phyloP scores from a whole-genome alignment of 495 filamentous ascomycete species.

The Poronia punctata region DNA sequence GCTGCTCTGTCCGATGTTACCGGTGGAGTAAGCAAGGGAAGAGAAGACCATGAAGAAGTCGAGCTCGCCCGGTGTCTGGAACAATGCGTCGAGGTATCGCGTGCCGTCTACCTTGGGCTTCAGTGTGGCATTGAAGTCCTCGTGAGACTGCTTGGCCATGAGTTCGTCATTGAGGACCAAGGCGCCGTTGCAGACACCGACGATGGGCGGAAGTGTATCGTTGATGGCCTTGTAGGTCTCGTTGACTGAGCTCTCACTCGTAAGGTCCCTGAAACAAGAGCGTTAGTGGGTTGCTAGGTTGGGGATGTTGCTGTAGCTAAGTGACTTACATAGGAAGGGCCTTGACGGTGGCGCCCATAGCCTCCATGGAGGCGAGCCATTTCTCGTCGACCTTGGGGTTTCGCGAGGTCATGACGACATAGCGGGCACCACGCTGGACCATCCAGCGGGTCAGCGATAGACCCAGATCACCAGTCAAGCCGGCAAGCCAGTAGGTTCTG shows the following conservation, averaged over 20 bases:
- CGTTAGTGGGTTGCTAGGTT: neutral
- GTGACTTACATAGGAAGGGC: constrained; percentile 2
- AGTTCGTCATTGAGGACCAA: constrained; percentile 31
- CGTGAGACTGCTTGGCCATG: constrained; percentile 21
- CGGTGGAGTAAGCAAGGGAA: constrained; percentile 38
- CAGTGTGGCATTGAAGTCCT: constrained; percentile 16
- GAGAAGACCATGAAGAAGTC: constrained; percentile 52
- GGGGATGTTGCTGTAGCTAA: neutral
- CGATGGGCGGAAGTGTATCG: constrained; percentile 28
- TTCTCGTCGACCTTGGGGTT: constrained; percentile 11
- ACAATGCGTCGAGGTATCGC: constrained; percentile 25
- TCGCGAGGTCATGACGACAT: constrained; percentile 41
- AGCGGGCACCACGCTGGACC: constrained; percentile 37
- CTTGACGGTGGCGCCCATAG: constrained; percentile 3
- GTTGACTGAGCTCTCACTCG: constrained; percentile 2
- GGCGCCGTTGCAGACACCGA: constrained; percentile 31
- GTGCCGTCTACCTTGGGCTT: constrained; percentile 31
- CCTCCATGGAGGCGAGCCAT: constrained; percentile 4
- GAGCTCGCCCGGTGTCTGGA: constrained; percentile 26
- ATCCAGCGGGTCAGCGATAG: constrained; percentile 44
- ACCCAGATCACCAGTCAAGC: constrained; percentile 40
- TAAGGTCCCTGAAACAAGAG: no score
- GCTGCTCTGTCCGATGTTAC: constrained; percentile 39
- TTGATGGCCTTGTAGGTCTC: constrained; percentile 7
- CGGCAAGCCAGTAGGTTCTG: constrained; percentile 42